Base-by-base conservation (phyloP, 225 moss, liverwort and hornwort species). In the Lunularia cruciata region DNA sequence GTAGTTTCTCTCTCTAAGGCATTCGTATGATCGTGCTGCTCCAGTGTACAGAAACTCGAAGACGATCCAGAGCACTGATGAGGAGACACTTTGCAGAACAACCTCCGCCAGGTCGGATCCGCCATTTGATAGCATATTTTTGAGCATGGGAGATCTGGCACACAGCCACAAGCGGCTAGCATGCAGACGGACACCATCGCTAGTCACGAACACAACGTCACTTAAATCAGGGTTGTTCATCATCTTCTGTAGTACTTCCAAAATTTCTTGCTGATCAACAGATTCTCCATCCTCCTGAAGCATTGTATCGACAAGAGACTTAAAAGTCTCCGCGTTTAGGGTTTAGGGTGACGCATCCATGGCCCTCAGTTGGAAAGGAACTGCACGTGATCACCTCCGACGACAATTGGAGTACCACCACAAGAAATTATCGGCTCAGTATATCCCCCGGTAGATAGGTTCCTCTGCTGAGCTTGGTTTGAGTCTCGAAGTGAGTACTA, bases 41-140 rank as follows among this genome's bases (percentile, higher is more conserved):
- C 77, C 81, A 8, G 77, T 82, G 77, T 82, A 82, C 18, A 82
- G 51, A 58, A 77, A 82, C 59, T 82, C 81, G 15, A 82, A 52
- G 22, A 77, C 68, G 66, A 73, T 39, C 32, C 68, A 77, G 19
- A 82, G 27, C 10, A 52, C 64, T 1, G 70, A 5, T 0, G 81
- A 77, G 8, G 73, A 46, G 12, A 82, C 36, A 31, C 71, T 70
- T 10, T 69, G 73, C 22, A 82, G 38, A 4, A 60, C 3, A 27
- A 77, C 56, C 32, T 82, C 68, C 16, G 30, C 19, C 8, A 72
- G 28, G n/a, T n/a, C n/a, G n/a, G n/a, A n/a, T n/a, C n/a, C n/a
- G 0, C 46, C 71, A 2, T 47, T 43, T 3, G 53, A 62, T 20
- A 82, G 66, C 13, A 70, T 30, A 28, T n/a, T 70, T 43, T 48